phyloP scores from a whole-genome alignment of 345 rosid species.

The Xanthoceras sorbifolium region DNA sequence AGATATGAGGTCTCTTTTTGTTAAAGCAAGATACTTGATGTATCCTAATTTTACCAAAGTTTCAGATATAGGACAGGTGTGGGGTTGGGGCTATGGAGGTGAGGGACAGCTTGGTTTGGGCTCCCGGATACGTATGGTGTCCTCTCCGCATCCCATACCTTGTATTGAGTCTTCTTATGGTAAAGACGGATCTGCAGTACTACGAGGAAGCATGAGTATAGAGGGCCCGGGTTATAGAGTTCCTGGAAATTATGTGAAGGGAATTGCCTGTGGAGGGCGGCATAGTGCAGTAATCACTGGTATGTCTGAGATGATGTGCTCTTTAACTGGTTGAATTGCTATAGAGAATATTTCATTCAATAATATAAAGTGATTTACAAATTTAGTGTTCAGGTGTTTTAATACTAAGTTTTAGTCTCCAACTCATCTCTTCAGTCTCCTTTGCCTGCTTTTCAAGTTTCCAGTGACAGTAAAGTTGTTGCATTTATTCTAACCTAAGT shows the following conservation, averaged over 20 bases:
- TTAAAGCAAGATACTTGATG: constrained; percentile 28
- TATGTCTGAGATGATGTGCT: constrained; percentile 29
- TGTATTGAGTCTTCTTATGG: constrained; percentile 68
- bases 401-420: neutral
- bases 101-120: constrained; percentile 99
- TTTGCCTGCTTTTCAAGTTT: neutral
- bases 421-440: neutral
- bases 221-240: constrained; percentile 59
- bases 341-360: neutral
- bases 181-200: constrained; percentile 47
- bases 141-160: constrained; percentile 90
- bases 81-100: constrained; percentile 99
- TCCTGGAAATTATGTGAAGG: constrained; percentile 86
- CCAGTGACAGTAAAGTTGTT: neutral
- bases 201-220: constrained; percentile 53
- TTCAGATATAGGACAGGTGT: constrained; percentile 96
- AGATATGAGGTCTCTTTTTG: constrained; percentile 20
- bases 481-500: neutral
- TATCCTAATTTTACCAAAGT: constrained; percentile 44
- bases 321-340: neutral
- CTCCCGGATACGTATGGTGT: constrained; percentile 87
- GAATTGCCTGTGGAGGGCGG: constrained; percentile 93
- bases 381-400: neutral
- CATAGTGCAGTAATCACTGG: constrained; percentile 96
- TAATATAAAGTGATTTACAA: constrained; percentile 5